Base-by-base conservation (phyloP, 2,329 filamentous ascomycete genomes). In the Colletotrichum simmondsii region DNA sequence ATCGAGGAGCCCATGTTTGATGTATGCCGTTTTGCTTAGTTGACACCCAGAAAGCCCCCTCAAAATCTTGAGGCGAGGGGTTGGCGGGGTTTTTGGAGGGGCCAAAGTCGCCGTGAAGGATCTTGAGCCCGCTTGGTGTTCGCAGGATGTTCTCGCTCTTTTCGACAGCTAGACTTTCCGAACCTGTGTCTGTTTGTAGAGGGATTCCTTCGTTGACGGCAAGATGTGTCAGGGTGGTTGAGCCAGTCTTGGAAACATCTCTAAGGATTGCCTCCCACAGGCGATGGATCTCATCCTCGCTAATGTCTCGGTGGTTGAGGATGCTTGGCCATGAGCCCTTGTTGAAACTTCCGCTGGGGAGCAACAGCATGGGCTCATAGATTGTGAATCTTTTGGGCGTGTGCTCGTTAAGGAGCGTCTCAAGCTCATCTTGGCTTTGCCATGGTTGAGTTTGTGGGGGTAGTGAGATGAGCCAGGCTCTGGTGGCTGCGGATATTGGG, bases 1-100 rank as follows among this genome's bases (percentile, higher is more conserved):
- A 95, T 1, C 92, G 83, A 16, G 96, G 96, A 1, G 95, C 93
- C 95, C 95, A 98, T 2, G 89, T 92, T 84, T 98, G 96, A 46
- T 85, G 83, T 71, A 98, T 93, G 2, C 92, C 93, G 78, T 95
- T 94, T 80, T 98, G 95, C 65, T 88, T 90, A 5, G 93, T 92
- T 14, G 87, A 89, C 1, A 93, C 93, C 96, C 96, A 98, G 74
- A 97, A 90, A 0, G 95, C 92, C 1, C 80, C 71, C 0, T 85
- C 80, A 71, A 97, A 93, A 78, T 96, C 92, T 1, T 77, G 64
- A 2, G 77, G 66, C 0, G 80, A 80, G 1, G 85, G 83, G 11
- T 79, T 74, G 10, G 67, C 56, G 2, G 68, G 26, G 62, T 76
- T 56, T 1, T 72, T n/a, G 0, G 81, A 60, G 0, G 90, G 87